Evolutionary conservation across 2,329 filamentous ascomycete species (phyloP).

Genomic region (Thielaviopsis musarum): DNA sequence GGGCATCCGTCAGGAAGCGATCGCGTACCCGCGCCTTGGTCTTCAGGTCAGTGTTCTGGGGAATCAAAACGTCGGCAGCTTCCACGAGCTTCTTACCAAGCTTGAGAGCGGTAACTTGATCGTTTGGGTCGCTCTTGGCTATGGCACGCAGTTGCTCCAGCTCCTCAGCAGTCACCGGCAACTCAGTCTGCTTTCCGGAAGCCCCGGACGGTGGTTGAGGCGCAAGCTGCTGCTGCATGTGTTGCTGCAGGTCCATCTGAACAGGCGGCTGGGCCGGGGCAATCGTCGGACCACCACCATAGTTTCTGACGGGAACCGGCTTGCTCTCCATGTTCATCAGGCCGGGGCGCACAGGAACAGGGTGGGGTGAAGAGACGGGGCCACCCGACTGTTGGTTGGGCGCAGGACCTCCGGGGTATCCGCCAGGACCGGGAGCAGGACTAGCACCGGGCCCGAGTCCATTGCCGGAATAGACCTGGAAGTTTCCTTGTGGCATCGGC

Average conservation of each 20-base stretch:
- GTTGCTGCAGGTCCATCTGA: conserved; percentile 20
- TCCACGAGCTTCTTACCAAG: conserved; percentile 76
- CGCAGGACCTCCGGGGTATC: neutral
- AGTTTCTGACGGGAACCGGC: conserved; percentile 42
- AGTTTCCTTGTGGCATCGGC: conserved; percentile 21
- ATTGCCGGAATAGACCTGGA: conserved; percentile 1
- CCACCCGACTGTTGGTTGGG: conserved; percentile 9
- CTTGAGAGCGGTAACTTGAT: conserved; percentile 52
- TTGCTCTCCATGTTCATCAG: conserved; percentile 39
- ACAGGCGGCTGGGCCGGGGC: conserved; percentile 22
- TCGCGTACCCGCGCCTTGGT: conserved; percentile 62
- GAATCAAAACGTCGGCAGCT: conserved; percentile 60
- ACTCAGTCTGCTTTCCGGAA: conserved; percentile 16
- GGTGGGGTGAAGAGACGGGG: conserved; percentile 27
- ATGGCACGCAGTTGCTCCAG: conserved; percentile 56
- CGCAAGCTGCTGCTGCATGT: conserved; percentile 15
- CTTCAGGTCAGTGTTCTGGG: conserved; percentile 48
- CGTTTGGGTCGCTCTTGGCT: conserved; percentile 54
- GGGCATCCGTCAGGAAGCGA: conserved; percentile 66
- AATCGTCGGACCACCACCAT: conserved; percentile 20
- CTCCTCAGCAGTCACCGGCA: conserved; percentile 59
- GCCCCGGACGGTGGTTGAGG: conserved; percentile 14
- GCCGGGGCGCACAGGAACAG: conserved; percentile 45
- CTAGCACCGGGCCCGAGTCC: neutral
- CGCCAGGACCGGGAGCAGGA: neutral